phyloP scores from a whole-genome alignment of 139 green algal species.

The Chlamydomonas eustigma region DNA sequence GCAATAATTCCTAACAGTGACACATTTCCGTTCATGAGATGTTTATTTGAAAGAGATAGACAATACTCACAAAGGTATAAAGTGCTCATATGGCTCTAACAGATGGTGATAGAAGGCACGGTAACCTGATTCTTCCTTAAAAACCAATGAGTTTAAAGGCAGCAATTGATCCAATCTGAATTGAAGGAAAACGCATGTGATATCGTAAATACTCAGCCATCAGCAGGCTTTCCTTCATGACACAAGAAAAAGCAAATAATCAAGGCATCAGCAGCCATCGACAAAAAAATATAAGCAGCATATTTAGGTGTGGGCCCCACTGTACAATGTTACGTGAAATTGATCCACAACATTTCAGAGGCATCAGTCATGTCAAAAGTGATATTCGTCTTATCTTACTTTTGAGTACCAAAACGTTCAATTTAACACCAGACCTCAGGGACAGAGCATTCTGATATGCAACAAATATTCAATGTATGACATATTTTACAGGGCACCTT shows the following conservation, averaged over 20 bases:
- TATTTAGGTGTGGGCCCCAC: too few relatives aligned
- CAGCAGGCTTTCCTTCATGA: neutral
- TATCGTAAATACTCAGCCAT: neutral
- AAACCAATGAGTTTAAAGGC: slow-evolving; percentile 25
- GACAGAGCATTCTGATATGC: neutral
- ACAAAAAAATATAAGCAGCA: too few relatives aligned
- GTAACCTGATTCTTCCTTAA: slow-evolving; percentile 38
- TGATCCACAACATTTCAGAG: neutral
- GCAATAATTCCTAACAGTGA: neutral
- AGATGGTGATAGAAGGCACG: slow-evolving; percentile 39
- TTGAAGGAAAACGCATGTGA: neutral
- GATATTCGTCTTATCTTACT: too few relatives aligned
- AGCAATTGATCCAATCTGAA: slow-evolving; percentile 32
- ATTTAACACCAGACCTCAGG: neutral
- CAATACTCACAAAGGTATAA: slow-evolving; percentile 30
- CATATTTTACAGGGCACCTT: neutral
- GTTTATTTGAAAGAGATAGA: neutral
- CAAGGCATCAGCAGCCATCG: neutral
- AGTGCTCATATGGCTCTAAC: slow-evolving; percentile 29
- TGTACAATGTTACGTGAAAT: neutral
- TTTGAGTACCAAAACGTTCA: too few relatives aligned
- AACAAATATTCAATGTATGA: neutral
- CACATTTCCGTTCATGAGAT: neutral
- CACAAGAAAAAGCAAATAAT: neutral
- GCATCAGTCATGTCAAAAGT: too few relatives aligned